Evolutionary conservation across 2,329 filamentous ascomycete genomes (phyloP).

Genomic region (Dactylellina leptospora): DNA sequence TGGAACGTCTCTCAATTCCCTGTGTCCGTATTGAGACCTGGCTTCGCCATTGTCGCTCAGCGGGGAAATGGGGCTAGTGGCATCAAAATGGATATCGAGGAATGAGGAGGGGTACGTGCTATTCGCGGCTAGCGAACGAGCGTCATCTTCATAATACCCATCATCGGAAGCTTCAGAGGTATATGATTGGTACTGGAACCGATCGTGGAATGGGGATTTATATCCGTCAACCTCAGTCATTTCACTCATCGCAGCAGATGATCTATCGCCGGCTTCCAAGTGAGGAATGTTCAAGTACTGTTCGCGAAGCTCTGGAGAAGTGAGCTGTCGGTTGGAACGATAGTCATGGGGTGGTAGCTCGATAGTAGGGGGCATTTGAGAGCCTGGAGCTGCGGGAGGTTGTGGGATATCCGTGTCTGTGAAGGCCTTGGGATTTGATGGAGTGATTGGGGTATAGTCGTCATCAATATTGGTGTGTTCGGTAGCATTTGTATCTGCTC

Average conservation of each 20-base stretch:
- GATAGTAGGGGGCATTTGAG: slow-evolving; percentile 15
- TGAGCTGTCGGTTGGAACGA: slow-evolving; percentile 23
- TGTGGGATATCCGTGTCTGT: slow-evolving; percentile 17
- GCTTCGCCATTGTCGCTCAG: slow-evolving; percentile 11
- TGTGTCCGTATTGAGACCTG: slow-evolving; percentile 5
- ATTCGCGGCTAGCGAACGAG: slow-evolving; percentile 33
- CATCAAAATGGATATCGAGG: slow-evolving; percentile 50
- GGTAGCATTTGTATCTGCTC: slow-evolving; percentile 34
- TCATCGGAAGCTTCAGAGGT: slow-evolving; percentile 19
- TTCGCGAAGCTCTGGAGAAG: slow-evolving; percentile 34
- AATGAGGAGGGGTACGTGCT: slow-evolving; percentile 48
- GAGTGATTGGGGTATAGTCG: slow-evolving; percentile 45
- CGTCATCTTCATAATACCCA: slow-evolving; percentile 19
- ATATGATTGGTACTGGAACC: slow-evolving; percentile 40
- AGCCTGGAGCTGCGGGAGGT: slow-evolving; percentile 17
- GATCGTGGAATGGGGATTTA: slow-evolving; percentile 48
- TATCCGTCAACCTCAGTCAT: slow-evolving; percentile 51
- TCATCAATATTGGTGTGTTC: slow-evolving; percentile 44
- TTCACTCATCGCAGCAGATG: slow-evolving; percentile 39
- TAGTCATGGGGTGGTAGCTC: slow-evolving; percentile 32
- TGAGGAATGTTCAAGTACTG: slow-evolving; percentile 42
- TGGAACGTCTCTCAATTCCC: slow-evolving; percentile 24
- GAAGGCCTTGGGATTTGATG: slow-evolving; percentile 41
- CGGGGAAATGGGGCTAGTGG: slow-evolving; percentile 33
- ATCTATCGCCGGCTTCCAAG: slow-evolving; percentile 4